Conservation (phyloP, 2,329 filamentous ascomycete species). For the Cladobotryum protrusum region DNA sequence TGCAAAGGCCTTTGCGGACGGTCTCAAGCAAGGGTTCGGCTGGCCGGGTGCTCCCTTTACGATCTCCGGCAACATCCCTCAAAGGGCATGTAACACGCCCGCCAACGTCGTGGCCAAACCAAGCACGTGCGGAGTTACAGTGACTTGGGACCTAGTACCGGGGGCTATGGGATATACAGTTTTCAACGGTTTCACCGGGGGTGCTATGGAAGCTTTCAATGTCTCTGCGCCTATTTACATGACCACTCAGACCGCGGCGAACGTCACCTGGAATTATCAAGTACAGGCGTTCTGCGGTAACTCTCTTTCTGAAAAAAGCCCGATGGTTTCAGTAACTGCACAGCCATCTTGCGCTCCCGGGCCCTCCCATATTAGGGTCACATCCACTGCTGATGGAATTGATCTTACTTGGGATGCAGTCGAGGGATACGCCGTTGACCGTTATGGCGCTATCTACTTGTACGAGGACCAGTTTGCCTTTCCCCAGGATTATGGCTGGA, state of each 20-base stretch:
- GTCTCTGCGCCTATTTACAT: neutral
- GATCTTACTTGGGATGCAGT: no score
- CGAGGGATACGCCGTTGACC: no score
- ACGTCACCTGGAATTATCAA: neutral
- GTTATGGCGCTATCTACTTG: no score
- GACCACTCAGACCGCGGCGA: neutral
- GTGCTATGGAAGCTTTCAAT: neutral
- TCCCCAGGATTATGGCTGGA: no score
- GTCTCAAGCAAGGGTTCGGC: neutral
- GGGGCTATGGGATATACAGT: neutral
- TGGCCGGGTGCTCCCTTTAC: neutral
- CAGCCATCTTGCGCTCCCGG: no score
- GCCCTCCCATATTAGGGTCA: no score
- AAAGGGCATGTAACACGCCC: neutral
- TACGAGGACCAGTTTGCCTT: no score
- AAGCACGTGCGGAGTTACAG: neutral
- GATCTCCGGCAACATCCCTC: neutral
- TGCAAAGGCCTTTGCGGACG: slow-evolving; percentile 32
- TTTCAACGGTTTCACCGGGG: neutral
- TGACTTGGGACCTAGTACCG: neutral
- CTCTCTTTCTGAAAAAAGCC: neutral
- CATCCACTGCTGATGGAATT: no score
- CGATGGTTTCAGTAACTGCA: neutral
- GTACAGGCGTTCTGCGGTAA: neutral
- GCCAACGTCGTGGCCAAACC: neutral